These are phyloP conservation scores for Kwoniella pini DNA, from an alignment of 768 basidiomycete species.

Conservation along the genomic window DNA sequence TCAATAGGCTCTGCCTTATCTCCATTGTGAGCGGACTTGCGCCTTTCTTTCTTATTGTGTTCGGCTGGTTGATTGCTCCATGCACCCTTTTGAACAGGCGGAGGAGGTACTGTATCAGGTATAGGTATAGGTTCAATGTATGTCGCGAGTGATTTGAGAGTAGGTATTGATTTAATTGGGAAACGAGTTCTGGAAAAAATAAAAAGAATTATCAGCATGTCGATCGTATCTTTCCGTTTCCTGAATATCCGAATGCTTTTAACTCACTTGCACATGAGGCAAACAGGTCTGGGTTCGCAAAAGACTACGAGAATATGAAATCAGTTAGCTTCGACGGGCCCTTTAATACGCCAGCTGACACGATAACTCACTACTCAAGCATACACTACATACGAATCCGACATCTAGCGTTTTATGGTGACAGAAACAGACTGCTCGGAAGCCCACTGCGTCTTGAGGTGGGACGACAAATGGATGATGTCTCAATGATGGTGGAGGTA, in stretches of 20 bases:
- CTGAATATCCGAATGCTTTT: not conserved
- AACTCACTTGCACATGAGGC: constrained; percentile 85
- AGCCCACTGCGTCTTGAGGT: constrained; percentile 92
- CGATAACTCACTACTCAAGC: constrained; percentile 86
- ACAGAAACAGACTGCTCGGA: constrained; percentile 97
- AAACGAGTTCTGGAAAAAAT: constrained; percentile 74
- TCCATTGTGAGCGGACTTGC: not conserved
- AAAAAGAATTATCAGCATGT: too few relatives aligned
- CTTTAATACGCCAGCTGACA: too few relatives aligned
- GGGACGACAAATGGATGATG: constrained; percentile 72
- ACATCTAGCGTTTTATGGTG: constrained; percentile 96
- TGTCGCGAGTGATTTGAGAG: constrained; percentile 36
- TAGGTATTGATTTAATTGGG: constrained; percentile 80
- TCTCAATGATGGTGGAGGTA: constrained; percentile 70
- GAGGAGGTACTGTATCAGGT: constrained; percentile 38
- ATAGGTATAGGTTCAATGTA: constrained; percentile 39
- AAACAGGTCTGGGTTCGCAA: constrained; percentile 89
- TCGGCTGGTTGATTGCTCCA: not conserved
- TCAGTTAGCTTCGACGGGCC: too few relatives aligned
- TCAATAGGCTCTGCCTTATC: constrained; percentile 19
- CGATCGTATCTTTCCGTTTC: not conserved
- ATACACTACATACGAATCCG: constrained; percentile 98
- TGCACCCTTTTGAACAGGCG: constrained; percentile 1
- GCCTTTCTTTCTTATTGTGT: constrained; percentile 1
- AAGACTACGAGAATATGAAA: constrained; percentile 64